Percentiles rank a stretch among this genome's conserved stretches.
These are phyloP conservation scores for Pestalotiopsis fici DNA, from an alignment of 2,329 filamentous ascomycete genomes.

Conservation along the genomic window DNA sequence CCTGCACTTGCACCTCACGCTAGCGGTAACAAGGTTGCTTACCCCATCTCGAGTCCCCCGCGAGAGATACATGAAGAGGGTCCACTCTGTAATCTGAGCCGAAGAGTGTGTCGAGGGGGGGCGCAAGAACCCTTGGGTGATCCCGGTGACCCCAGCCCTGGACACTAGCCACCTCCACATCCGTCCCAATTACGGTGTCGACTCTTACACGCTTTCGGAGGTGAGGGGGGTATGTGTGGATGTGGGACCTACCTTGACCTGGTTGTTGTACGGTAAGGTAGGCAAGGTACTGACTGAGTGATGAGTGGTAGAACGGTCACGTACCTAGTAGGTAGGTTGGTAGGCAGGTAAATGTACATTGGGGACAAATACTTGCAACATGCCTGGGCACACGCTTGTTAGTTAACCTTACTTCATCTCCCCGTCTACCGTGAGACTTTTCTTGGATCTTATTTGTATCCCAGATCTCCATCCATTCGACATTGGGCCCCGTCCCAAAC, in stretches of 20 bases:
- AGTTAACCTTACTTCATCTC: conserved; percentile 17
- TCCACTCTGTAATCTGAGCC: conserved; percentile 10
- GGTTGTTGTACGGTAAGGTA: not conserved
- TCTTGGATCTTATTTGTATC: conserved; percentile 6
- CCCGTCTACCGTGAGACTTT: conserved; percentile 13
- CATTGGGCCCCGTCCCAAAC: not conserved
- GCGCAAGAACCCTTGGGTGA: conserved; percentile 12
- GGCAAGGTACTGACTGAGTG: too few relatives aligned
- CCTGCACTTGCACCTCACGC: too few relatives aligned
- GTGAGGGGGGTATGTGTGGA: not conserved
- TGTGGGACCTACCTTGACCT: not conserved
- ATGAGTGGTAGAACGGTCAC: too few relatives aligned
- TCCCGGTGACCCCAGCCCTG: conserved; percentile 20
- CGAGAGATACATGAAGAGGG: not conserved
- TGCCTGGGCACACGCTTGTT: conserved; percentile 12
- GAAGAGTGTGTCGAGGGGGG: conserved; percentile 4
- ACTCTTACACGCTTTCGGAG: conserved; percentile 10
- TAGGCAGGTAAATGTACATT: not conserved
- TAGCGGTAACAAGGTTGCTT: not conserved
- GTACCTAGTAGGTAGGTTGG: not conserved
- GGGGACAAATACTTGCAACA: conserved; percentile 17
- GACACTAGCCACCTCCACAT: conserved; percentile 25
- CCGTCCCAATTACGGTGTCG: conserved; percentile 15
- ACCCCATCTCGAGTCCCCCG: conserved; percentile 6
- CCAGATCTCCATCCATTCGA: not conserved